Conservation (phyloP, 306 rosid genomes). For the Glycine tomentella region DNA sequence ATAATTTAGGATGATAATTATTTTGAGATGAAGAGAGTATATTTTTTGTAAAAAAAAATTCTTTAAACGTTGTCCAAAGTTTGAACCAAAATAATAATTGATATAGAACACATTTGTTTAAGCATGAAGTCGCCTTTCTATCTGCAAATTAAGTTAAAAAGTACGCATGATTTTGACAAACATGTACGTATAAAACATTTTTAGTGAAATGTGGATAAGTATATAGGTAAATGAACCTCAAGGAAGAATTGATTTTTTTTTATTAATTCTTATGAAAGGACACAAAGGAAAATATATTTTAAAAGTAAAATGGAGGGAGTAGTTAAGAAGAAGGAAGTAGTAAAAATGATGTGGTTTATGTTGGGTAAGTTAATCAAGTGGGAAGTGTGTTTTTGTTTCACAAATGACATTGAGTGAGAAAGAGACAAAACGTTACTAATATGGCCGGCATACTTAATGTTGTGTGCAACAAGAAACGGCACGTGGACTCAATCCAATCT, state of each 20-base stretch:
- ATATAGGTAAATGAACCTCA: background rate
- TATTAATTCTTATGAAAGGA: background rate
- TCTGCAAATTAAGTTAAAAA: background rate
- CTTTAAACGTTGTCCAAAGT: background rate
- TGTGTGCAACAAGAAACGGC: slow-evolving; percentile 45
- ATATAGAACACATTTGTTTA: background rate
- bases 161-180: background rate
- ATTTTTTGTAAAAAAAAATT: background rate
- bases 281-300: background rate
- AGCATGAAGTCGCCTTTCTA: background rate
- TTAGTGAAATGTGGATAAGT: background rate
- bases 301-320: background rate
- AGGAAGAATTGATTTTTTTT: too few relatives aligned
- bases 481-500: slow-evolving; percentile 48
- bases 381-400: too few relatives aligned
- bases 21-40: too few relatives aligned
- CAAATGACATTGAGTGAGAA: slow-evolving; percentile 1
- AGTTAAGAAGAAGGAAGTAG: slow-evolving; percentile 3
- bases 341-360: background rate
- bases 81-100: background rate
- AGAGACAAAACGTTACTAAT: slow-evolving; percentile 17
- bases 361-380: too few relatives aligned
- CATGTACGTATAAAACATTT: background rate
- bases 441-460: slow-evolving; percentile 40
- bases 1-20: too few relatives aligned